A percentile compares a stretch with the other conserved stretches of the same genome.
Conservation (phyloP, 2,329 filamentous ascomycete genomes). For the Cyphellophora attinorum region DNA sequence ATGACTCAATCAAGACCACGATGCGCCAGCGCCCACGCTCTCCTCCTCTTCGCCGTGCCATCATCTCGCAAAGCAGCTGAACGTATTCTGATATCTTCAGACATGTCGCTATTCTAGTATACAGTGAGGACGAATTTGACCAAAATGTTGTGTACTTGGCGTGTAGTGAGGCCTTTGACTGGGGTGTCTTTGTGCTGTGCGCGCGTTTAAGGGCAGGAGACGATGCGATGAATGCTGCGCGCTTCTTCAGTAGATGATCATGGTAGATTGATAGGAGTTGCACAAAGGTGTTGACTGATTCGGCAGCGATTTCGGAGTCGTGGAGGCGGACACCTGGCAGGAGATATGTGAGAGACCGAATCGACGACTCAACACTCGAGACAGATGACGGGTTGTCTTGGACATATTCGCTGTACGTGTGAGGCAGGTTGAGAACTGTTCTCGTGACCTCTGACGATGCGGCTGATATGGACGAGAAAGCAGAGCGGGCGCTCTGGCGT, state of each 20-base stretch:
- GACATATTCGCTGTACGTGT: conserved; percentile 73
- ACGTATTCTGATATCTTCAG: conserved; percentile 91
- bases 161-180: conserved; percentile 45
- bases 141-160: conserved; percentile 57
- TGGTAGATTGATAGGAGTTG: conserved; percentile 15
- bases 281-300: conserved; percentile 47
- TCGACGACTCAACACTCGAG: conserved; percentile 85
- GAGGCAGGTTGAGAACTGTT: conserved; percentile 13
- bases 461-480: conserved; percentile 10
- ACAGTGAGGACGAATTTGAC: conserved; percentile 54
- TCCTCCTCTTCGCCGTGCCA: conserved; percentile 74
- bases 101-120: conserved; percentile 69
- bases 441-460: conserved; percentile 13
- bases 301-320: conserved; percentile 89
- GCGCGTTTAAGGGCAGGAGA: conserved; percentile 44
- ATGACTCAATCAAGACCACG: conserved; percentile 70
- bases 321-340: conserved; percentile 58
- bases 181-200: conserved; percentile 3
- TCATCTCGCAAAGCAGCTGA: conserved; percentile 95
- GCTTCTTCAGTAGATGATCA: conserved; percentile 16
- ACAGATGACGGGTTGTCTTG: conserved; percentile 90
- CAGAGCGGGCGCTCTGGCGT: conserved; percentile 12
- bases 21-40: conserved; percentile 76
- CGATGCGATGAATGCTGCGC: conserved; percentile 50
- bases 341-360: conserved; percentile 90